Conservation (phyloP, 1,284 basidiomycete species). For the Sporisorium graminicola region DNA sequence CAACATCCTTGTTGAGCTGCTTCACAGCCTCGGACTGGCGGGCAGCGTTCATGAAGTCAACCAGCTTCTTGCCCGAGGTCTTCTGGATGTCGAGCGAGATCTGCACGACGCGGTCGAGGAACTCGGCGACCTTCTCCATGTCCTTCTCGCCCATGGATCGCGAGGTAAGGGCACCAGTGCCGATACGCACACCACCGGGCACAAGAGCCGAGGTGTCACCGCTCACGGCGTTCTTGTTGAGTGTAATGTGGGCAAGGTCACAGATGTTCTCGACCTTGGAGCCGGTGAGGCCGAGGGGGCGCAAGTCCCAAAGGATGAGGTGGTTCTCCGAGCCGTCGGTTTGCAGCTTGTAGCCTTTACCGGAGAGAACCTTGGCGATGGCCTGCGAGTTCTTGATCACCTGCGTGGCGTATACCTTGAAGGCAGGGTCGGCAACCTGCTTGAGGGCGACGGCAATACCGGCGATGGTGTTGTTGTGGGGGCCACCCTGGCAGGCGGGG, state of each 20-base stretch:
- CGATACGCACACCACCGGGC: slow-evolving; percentile 96
- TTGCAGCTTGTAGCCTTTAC: slow-evolving; percentile 83
- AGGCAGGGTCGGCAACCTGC: slow-evolving; percentile 90
- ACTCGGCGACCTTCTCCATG: slow-evolving; percentile 85
- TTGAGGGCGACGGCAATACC: slow-evolving; percentile 94
- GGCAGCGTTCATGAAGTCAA: slow-evolving; percentile 90
- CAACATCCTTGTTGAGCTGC: slow-evolving; percentile 81
- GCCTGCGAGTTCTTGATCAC: slow-evolving; percentile 77
- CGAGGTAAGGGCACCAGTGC: slow-evolving; percentile 92
- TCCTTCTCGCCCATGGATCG: slow-evolving; percentile 91
- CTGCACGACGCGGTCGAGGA: slow-evolving; percentile 72
- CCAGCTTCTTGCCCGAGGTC: slow-evolving; percentile 91
- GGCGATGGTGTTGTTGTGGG: slow-evolving; percentile 99
- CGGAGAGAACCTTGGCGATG: slow-evolving; percentile 64
- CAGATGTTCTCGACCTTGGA: slow-evolving; percentile 99
- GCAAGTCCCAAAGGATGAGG: slow-evolving; percentile 96
- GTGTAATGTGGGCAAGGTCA: slow-evolving; percentile 87
- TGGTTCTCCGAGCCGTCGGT: slow-evolving; percentile 98
- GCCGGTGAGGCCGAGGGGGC: slow-evolving; percentile 93
- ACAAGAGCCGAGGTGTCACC: slow-evolving; percentile 94
- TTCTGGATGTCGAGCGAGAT: slow-evolving; percentile 76
- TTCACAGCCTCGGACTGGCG: slow-evolving; percentile 81
- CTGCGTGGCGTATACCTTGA: slow-evolving; percentile 93
- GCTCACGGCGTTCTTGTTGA: slow-evolving; percentile 90
- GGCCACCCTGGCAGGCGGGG: slow-evolving; percentile 99